phyloP scores from a whole-genome alignment of 2,329 filamentous ascomycete species.

The Fusarium sp. region DNA sequence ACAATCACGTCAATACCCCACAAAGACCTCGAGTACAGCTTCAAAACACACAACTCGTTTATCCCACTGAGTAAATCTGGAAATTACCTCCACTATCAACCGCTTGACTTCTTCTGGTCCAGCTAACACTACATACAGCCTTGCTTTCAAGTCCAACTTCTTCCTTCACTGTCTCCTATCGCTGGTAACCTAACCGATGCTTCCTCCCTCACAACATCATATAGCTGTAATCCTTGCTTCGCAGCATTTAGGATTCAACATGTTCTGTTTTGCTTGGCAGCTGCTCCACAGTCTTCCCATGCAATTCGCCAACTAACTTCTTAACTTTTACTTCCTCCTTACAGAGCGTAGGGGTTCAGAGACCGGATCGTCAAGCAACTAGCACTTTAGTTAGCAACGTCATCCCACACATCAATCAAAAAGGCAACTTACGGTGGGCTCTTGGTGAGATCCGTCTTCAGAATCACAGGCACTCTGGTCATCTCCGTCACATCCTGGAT shows the following conservation, averaged over 20 bases:
- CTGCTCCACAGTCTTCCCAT: conserved; percentile 9
- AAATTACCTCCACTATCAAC: conserved; percentile 37
- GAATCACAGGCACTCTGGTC: conserved; percentile 95
- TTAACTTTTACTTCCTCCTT: conserved; percentile 38
- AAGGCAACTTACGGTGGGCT: conserved; percentile 92
- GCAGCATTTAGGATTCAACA: conserved; percentile 10
- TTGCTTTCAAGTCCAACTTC: conserved; percentile 27
- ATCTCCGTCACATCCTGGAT: conserved; percentile 99
- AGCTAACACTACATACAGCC: conserved; percentile 8
- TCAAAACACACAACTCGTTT: conserved; percentile 9
- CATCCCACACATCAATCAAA: background rate
- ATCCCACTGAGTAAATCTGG: conserved; percentile 25
- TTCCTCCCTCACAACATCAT: conserved; percentile 16
- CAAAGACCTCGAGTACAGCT: background rate
- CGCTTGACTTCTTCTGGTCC: conserved; percentile 6
- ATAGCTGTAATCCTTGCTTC: conserved; percentile 15
- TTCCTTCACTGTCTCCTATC: conserved; percentile 21
- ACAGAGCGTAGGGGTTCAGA: conserved; percentile 81
- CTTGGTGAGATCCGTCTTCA: conserved; percentile 98
- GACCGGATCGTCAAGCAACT: conserved; percentile 88
- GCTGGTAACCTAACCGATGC: conserved; percentile 16
- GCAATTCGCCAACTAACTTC: conserved; percentile 14
- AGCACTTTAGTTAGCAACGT: conserved; percentile 37
- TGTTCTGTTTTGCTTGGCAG: background rate
- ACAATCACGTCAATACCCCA: background rate